Percentiles rank a stretch among this genome's conserved stretches.
Conservation (phyloP, 2,329 filamentous ascomycete genomes). For the Colletotrichum higginsianum region DNA sequence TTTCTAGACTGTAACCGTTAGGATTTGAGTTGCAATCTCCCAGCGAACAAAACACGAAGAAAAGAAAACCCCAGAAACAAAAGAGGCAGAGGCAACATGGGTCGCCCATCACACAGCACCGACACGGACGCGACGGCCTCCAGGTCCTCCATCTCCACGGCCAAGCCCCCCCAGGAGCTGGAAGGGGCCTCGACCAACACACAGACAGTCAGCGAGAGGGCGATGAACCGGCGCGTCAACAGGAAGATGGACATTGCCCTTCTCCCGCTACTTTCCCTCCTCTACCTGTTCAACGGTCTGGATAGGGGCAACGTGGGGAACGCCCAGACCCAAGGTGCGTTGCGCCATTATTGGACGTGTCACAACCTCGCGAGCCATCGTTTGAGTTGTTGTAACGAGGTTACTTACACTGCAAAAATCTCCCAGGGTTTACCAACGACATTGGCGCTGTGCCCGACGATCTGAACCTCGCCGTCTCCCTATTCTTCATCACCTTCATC, state of each 20-base stretch:
- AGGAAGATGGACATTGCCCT: constrained; percentile 55
- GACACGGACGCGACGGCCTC: constrained; percentile 24
- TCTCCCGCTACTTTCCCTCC: constrained; percentile 55
- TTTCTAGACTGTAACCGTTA: constrained; percentile 7
- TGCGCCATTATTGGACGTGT: constrained; percentile 16
- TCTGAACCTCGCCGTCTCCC: constrained; percentile 69
- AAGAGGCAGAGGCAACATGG: constrained; percentile 15
- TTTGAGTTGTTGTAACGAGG: not conserved
- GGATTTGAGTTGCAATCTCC: not conserved
- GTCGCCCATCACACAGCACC: constrained; percentile 25
- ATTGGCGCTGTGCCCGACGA: constrained; percentile 66
- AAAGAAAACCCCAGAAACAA: not conserved
- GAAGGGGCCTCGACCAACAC: not conserved
- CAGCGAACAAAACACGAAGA: not conserved
- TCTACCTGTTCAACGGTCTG: constrained; percentile 59
- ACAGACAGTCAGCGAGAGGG: not conserved
- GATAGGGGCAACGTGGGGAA: constrained; percentile 60
- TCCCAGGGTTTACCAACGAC: constrained; percentile 65
- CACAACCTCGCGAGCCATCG: not conserved
- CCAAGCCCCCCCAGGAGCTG: constrained; percentile 9
- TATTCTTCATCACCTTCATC: constrained; percentile 74
- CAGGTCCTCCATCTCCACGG: constrained; percentile 20
- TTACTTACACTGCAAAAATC: not conserved
- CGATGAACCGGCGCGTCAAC: constrained; percentile 47
- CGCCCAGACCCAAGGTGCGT: constrained; percentile 54